A percentile compares a stretch with the other conserved stretches of the same genome.
Conservation (phyloP, 768 basidiomycete species). For the Kwoniella newhampshirensis region DNA sequence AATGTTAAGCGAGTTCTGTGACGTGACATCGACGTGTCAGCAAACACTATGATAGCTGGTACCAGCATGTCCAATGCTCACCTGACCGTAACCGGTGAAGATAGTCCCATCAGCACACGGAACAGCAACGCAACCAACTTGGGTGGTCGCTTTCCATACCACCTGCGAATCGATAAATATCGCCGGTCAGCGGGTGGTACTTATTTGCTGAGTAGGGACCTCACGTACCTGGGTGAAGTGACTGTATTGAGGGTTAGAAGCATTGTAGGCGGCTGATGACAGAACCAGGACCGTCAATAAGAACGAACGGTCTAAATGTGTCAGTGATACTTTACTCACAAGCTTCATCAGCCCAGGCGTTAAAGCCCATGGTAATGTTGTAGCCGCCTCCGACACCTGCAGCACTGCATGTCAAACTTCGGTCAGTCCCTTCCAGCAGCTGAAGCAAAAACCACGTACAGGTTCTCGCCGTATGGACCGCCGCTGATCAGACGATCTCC, state of each 20-base stretch:
- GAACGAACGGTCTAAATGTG: too few relatives aligned
- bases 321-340: too few relatives aligned
- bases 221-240: conserved; percentile 18
- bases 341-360: conserved; percentile 38
- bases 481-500: conserved; percentile 3
- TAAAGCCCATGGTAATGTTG: conserved; percentile 25
- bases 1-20: conserved; percentile 11
- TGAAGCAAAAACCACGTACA: conserved; percentile 8
- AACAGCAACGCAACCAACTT: conserved; percentile 36
- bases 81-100: conserved; percentile 16
- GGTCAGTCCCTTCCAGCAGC: neutral
- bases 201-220: neutral
- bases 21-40: conserved; percentile 19
- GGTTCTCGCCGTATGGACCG: conserved; percentile 48
- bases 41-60: neutral
- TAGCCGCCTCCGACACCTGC: conserved; percentile 31
- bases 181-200: neutral
- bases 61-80: neutral
- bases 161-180: conserved; percentile 5
- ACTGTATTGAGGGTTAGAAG: conserved; percentile 17
- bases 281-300: neutral
- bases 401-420: conserved; percentile 8
- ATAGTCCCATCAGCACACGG: conserved; percentile 28
- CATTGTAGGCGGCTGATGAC: conserved; percentile 12
- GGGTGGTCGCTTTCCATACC: conserved; percentile 41